Conservation (phyloP, 2,329 filamentous ascomycete species). For the Arthrobotrys pseudoclavata region DNA sequence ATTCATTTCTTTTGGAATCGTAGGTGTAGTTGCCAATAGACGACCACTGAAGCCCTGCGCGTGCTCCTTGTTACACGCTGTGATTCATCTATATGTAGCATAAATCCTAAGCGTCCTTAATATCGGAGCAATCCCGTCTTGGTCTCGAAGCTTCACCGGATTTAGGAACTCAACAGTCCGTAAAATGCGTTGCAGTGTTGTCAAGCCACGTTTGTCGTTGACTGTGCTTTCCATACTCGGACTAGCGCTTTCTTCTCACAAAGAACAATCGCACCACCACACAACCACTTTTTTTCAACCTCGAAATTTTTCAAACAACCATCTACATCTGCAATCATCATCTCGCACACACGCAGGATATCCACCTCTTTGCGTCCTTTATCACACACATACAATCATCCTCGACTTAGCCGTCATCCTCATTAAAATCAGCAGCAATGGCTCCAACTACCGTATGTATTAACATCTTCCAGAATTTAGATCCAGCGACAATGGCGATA, state of each 20-base stretch:
- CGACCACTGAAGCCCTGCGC: neutral
- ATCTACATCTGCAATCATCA: constrained; percentile 21
- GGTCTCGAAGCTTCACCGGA: neutral
- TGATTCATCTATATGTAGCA: neutral
- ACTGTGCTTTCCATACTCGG: constrained; percentile 49
- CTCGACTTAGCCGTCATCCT: constrained; percentile 61
- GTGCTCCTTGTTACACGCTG: neutral
- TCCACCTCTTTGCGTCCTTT: constrained; percentile 63
- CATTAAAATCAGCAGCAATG: constrained; percentile 59
- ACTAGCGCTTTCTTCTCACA: constrained; percentile 24
- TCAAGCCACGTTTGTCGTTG: constrained; percentile 42
- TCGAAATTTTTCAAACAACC: constrained; percentile 20
- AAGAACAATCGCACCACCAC: constrained; percentile 18
- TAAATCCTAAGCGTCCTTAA: neutral
- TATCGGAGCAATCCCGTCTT: neutral
- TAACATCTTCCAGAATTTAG: neutral
- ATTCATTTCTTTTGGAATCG: neutral
- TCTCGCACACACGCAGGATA: constrained; percentile 63
- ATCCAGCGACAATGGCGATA: constrained; percentile 22
- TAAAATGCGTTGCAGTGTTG: constrained; percentile 44
- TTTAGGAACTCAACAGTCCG: neutral
- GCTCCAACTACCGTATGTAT: constrained; percentile 58
- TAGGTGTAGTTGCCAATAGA: neutral
- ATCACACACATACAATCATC: constrained; percentile 12
- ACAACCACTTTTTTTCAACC: constrained; percentile 11